Evolutionary conservation across 2,329 filamentous ascomycete genomes (phyloP).

Genomic region (Dendryphion nanum): DNA sequence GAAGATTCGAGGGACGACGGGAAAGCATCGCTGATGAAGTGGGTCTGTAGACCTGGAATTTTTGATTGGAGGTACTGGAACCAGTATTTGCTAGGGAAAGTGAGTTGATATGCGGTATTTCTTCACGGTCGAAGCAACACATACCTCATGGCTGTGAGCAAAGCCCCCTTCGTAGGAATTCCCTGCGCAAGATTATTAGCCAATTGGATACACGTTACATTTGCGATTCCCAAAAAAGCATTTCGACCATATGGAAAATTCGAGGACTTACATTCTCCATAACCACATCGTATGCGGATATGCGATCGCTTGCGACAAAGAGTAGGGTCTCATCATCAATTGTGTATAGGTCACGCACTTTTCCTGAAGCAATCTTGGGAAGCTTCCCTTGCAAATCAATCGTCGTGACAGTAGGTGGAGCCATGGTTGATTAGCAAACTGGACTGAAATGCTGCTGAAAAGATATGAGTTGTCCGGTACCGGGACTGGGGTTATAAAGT

Average conservation of each 20-base stretch:
- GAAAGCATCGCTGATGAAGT: constrained; percentile 60
- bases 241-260: too few species aligned
- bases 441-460: too few species aligned
- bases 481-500: too few species aligned
- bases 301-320: constrained; percentile 84
- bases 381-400: constrained; percentile 38
- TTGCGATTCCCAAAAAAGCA: too few species aligned
- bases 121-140: neutral
- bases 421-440: constrained; percentile 23
- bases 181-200: constrained; percentile 50
- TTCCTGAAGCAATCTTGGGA: constrained; percentile 59
- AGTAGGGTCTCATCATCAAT: constrained; percentile 70
- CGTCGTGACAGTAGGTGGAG: constrained; percentile 23
- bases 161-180: constrained; percentile 64
- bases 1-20: constrained; percentile 48
- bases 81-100: constrained; percentile 54
- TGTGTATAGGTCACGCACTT: constrained; percentile 79
- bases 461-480: too few species aligned
- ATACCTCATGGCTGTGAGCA: constrained; percentile 64
- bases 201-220: too few species aligned
- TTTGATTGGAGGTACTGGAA: constrained; percentile 59
- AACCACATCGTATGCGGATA: constrained; percentile 93
- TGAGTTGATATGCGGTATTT: neutral
- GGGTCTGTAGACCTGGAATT: constrained; percentile 60
- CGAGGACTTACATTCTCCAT: constrained; percentile 66